Base-by-base conservation (phyloP, 208 protist genomes). In the Trypanosoma vivax region DNA sequence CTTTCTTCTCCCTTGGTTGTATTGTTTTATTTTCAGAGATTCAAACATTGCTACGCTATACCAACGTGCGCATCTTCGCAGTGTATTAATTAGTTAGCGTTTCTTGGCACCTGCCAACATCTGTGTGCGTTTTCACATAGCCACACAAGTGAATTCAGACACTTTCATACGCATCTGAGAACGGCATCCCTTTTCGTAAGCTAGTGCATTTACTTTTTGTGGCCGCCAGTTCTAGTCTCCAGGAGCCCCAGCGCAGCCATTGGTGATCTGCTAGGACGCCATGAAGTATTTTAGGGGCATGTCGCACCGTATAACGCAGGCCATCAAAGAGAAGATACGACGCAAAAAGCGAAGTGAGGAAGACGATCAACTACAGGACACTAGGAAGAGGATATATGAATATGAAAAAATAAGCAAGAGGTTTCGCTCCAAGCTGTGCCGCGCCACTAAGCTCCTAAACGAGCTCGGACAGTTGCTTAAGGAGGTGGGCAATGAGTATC, bases 301-400 rank as follows among this genome's bases (percentile, higher is more conserved):
- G 2, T 80, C 84, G 30, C 74, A 80, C n/a, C 80, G 84, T 16
- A 80, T 80, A 30, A 84, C 84, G 23, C 84, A 92, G 65, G 81
- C 70, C 42, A 47, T 92, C 16, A 71, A 76, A 31, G 84, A 92
- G 52, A 77, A 68, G 51, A 45, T 84, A n/a, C 56, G 52, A 14
- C 47, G 72, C 18, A 45, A 16, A n/a, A 72, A 75, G n/a, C 43
- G 52, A 33, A 69, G 54, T 0, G 48, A 61, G 6, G 50, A 73
- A 19, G 77, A 92, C 37, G 54, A 48, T 10, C 25, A 54, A 28
- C 24, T 92, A 27, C 34, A 58, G 16, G 75, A 84, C 34, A 52
- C 72, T 2, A 60, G 49, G 11, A 43, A 41, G 39, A 88, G 82
- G 43, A 73, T 92, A 18, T 47, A 53, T 37, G 28, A 62, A 50